phyloP scores from a whole-genome alignment of 1,284 basidiomycete species.

The Thecaphora frezii region DNA sequence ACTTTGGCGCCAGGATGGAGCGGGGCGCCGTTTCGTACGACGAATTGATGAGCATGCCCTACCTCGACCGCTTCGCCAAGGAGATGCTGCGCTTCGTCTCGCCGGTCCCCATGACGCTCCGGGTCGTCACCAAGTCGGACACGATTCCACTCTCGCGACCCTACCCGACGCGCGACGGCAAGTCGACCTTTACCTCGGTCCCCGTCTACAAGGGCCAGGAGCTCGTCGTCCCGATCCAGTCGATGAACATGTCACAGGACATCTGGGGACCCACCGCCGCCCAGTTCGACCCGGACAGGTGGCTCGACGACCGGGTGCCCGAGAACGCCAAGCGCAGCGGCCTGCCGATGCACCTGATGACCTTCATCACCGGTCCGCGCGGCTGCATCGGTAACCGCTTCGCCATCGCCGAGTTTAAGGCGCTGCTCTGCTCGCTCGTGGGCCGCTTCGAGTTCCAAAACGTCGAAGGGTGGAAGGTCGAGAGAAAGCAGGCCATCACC shows the following conservation, averaged over 20 bases:
- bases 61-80: conserved; percentile 47
- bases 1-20: conserved; percentile 22
- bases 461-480: conserved; percentile 39
- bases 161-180: conserved; percentile 33
- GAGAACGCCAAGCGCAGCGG: conserved; percentile 13
- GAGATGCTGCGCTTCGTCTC: conserved; percentile 40
- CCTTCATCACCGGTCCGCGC: conserved; percentile 49
- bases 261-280: conserved; percentile 48
- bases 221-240: conserved; percentile 41
- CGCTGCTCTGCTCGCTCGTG: conserved; percentile 40
- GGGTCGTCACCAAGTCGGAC: conserved; percentile 25
- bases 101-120: conserved; percentile 41
- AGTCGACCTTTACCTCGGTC: conserved; percentile 32
- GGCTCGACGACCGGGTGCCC: conserved; percentile 32
- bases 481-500: conserved; percentile 37
- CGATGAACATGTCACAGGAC: conserved; percentile 22
- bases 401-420: conserved; percentile 52
- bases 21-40: conserved; percentile 35
- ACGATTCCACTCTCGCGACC: conserved; percentile 43
- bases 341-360: conserved; percentile 37
- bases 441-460: conserved; percentile 33
- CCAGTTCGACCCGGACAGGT: conserved; percentile 46
- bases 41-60: conserved; percentile 38
- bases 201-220: conserved; percentile 37
- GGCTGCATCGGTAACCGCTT: conserved; percentile 52